Conservation (phyloP, 306 rosid species). For the Carpinus fangiana region DNA sequence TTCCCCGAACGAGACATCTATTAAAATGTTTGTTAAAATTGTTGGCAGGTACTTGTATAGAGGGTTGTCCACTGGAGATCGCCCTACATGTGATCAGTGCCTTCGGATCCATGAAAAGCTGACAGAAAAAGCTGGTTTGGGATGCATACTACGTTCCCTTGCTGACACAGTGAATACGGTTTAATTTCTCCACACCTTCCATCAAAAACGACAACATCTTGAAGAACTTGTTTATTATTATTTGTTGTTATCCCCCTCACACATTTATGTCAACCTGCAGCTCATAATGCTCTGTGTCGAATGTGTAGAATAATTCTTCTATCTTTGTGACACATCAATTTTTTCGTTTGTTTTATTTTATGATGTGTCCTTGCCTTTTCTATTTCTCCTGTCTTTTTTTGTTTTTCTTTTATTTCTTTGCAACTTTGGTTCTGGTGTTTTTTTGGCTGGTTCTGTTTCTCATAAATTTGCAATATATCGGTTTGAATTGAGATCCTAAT, state of each 20-base stretch:
- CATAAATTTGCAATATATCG: background rate
- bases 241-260: constrained; percentile 14
- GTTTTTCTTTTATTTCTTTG: background rate
- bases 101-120: constrained; percentile 88
- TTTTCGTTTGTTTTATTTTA: background rate
- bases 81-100: constrained; percentile 93
- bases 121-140: constrained; percentile 90
- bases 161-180: constrained; percentile 86
- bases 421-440: background rate
- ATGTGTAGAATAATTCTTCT: background rate
- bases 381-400: background rate
- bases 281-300: background rate
- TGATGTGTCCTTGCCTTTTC: background rate
- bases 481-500: too few species aligned
- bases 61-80: constrained; percentile 95
- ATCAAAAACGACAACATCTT: background rate
- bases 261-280: constrained; percentile 18
- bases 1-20: too few species aligned
- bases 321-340: background rate
- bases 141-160: constrained; percentile 88
- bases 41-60: constrained; percentile 76
- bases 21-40: background rate
- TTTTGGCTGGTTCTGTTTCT: background rate
- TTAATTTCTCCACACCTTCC: constrained; percentile 36
- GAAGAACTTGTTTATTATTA: background rate